Percentiles rank a stretch among this genome's conserved stretches.
These are phyloP conservation scores for Solanum hybrid DNA, from an alignment of 305 asterid genomes.

Conservation along the genomic window DNA sequence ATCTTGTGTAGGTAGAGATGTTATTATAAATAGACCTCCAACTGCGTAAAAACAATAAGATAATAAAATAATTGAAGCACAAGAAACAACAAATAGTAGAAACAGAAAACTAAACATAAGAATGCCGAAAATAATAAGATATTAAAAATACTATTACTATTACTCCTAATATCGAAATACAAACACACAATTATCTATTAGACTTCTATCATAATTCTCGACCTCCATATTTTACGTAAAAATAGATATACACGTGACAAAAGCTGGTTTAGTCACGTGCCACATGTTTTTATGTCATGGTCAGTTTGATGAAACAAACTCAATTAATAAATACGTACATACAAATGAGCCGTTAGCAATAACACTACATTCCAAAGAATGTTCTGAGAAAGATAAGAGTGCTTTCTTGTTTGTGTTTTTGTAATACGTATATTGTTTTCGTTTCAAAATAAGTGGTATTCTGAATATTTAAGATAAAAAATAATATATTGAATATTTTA, in stretches of 20 bases:
- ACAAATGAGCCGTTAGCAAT: background rate
- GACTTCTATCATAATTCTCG: background rate
- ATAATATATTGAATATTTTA: no score
- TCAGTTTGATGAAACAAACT: background rate
- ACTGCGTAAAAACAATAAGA: no score
- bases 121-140: background rate
- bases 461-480: no score
- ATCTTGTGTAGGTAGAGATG: background rate
- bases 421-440: no score
- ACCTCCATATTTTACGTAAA: background rate
- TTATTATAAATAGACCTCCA: background rate
- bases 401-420: background rate
- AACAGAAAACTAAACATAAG: no score
- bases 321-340: background rate
- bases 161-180: background rate
- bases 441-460: no score
- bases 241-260: background rate
- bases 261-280: background rate
- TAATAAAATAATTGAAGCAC: background rate
- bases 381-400: background rate
- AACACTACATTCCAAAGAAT: background rate
- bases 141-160: no score
- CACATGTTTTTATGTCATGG: background rate
- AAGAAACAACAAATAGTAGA: no score
- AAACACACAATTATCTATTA: background rate